These are phyloP conservation scores for Mucor indicus DNA, from an alignment of 371 early-diverging fungal species.

Conservation along the genomic window DNA sequence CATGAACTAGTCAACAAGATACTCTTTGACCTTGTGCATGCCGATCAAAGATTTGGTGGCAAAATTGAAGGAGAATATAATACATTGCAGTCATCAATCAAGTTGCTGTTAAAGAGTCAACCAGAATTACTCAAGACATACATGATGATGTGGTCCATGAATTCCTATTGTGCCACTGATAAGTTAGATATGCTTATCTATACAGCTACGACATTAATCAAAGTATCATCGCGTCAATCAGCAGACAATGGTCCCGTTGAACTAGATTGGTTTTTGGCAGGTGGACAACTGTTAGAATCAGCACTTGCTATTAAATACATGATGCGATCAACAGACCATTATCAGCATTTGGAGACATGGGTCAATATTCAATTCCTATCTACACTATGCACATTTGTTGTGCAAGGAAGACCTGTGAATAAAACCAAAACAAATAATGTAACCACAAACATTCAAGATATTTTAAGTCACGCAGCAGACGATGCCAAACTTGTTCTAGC, in stretches of 20 bases:
- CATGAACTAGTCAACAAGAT: constrained; percentile 5
- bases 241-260: constrained; percentile 4
- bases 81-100: constrained; percentile 26
- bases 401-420: constrained; percentile 27
- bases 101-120: constrained; percentile 31
- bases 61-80: constrained; percentile 30
- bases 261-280: constrained; percentile 33
- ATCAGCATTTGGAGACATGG: constrained; percentile 10
- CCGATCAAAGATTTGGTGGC: constrained; percentile 38
- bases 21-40: constrained; percentile 27
- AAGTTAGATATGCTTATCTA: constrained; percentile 14
- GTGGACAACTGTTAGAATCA: constrained; percentile 32
- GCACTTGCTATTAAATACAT: constrained; percentile 29
- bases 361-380: constrained; percentile 25
- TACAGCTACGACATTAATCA: constrained; percentile 13
- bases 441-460: constrained; percentile 6
- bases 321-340: background rate
- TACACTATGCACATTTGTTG: constrained; percentile 31
- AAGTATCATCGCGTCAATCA: constrained; percentile 5
- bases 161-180: background rate
- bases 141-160: constrained; percentile 18
- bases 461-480: constrained; percentile 15
- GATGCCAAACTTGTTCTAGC: constrained; percentile 28
- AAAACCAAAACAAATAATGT: background rate
- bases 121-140: constrained; percentile 27